Percentiles rank a stretch among this genome's conserved stretches.
These are phyloP conservation scores for Spinacia oleracea DNA, from an alignment of 179 eudicot genomes.

Conservation along the genomic window DNA sequence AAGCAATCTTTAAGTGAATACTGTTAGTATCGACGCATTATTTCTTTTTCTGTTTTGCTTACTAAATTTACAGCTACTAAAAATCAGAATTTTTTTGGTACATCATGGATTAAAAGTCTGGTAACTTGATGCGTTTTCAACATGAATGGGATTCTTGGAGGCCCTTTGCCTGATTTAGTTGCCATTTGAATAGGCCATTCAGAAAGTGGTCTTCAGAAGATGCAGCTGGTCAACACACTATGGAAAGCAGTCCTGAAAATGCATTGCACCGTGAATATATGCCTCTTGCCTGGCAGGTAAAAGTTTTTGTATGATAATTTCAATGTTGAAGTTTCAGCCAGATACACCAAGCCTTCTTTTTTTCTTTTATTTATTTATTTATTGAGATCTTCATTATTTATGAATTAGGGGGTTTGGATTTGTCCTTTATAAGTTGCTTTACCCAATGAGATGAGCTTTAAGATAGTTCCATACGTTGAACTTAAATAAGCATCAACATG, in stretches of 20 bases:
- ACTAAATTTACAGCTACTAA: not conserved
- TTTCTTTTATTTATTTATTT: too few species aligned
- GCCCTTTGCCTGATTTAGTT: conserved; percentile 8
- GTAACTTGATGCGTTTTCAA: not conserved
- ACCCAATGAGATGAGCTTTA: not conserved
- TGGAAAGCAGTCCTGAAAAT: conserved; percentile 37
- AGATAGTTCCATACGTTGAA: not conserved
- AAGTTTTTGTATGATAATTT: not conserved
- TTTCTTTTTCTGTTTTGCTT: not conserved
- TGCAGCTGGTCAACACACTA: conserved; percentile 30
- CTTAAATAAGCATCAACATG: not conserved
- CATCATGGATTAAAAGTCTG: not conserved
- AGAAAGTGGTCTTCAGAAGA: conserved; percentile 44
- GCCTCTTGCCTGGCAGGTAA: conserved; percentile 94
- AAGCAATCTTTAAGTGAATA: not conserved
- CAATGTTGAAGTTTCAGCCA: not conserved
- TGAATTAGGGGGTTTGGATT: not conserved
- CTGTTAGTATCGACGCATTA: not conserved
- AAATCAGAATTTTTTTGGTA: not conserved
- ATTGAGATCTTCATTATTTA: not conserved
- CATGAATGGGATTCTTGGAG: not conserved
- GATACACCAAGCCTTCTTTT: not conserved
- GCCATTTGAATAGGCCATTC: conserved; percentile 38
- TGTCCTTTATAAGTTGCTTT: not conserved
- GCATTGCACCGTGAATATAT: conserved; percentile 64